A percentile compares a stretch with the other conserved stretches of the same genome.
Conservation (phyloP, 2,329 filamentous ascomycete species). For the Trichoderma atrobrunneum region DNA sequence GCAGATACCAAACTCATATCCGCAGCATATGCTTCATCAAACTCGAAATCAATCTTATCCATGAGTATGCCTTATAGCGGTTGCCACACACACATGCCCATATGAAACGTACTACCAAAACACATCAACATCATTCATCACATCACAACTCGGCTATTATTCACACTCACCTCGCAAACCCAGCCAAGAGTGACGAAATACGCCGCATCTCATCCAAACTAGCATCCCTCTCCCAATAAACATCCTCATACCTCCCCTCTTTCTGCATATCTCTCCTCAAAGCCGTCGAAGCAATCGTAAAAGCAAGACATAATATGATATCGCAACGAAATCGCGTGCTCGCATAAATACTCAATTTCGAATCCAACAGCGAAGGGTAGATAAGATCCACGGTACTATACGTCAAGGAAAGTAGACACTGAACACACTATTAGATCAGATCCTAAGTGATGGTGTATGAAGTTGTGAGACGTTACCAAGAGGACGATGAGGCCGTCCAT, state of each 20-base stretch:
- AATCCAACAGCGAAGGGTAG: background rate
- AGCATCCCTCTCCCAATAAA: background rate
- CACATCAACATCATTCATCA: background rate
- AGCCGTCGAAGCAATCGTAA: background rate
- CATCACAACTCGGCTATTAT: too few species aligned
- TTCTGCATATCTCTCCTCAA: background rate
- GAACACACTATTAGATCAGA: background rate
- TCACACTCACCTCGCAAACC: background rate
- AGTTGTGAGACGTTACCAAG: background rate
- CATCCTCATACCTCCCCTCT: background rate
- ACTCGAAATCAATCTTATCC: background rate
- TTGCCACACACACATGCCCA: slow-evolving; percentile 5
- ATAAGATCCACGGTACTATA: background rate
- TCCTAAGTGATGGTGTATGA: fast-evolving
- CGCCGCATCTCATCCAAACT: background rate
- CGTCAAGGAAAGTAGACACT: background rate
- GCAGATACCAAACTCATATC: background rate
- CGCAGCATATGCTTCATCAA: background rate
- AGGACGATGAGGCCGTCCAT: background rate
- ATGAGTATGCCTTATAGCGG: background rate
- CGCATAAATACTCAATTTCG: background rate
- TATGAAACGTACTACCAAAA: background rate
- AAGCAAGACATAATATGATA: background rate
- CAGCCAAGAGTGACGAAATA: background rate
- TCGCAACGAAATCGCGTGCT: background rate